Conservation (phyloP, 139 green algal genomes). For the Chlorella vulgaris region DNA sequence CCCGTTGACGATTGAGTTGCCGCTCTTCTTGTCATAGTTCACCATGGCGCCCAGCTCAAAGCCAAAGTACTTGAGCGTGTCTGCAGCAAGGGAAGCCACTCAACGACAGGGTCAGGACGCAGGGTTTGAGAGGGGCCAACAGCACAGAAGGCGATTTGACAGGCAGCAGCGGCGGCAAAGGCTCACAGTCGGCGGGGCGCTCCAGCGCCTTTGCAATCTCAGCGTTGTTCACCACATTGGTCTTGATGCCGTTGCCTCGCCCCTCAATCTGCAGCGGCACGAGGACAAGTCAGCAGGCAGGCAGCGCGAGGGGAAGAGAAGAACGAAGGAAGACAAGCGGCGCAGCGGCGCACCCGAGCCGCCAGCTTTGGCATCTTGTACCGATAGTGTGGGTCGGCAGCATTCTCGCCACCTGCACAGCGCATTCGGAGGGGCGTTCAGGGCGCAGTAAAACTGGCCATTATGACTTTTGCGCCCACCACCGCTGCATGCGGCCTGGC, state of each 20-base stretch:
- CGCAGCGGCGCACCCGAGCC: constrained; percentile 71
- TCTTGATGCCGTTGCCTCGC: constrained; percentile 99
- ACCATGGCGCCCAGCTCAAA: constrained; percentile 97
- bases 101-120: background rate
- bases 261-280: constrained; percentile 94
- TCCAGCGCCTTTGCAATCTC: constrained; percentile 98
- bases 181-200: constrained; percentile 88
- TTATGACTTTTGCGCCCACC: too few relatives aligned
- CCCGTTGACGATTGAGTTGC: constrained; percentile 96
- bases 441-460: too few relatives aligned
- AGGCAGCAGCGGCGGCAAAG: background rate
- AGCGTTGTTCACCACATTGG: constrained; percentile 98
- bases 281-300: background rate
- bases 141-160: background rate
- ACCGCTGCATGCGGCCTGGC: too few relatives aligned
- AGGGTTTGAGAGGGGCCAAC: background rate
- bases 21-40: constrained; percentile 91
- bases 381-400: constrained; percentile 89
- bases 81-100: constrained; percentile 42
- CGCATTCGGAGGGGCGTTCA: too few relatives aligned
- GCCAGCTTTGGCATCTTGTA: constrained; percentile 99
- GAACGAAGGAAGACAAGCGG: background rate
- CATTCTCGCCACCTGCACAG: constrained; percentile 80
- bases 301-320: background rate
- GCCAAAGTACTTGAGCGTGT: constrained; percentile 97